phyloP scores from a whole-genome alignment of 2,329 filamentous ascomycete genomes.

The Aspergillus versicolor region DNA sequence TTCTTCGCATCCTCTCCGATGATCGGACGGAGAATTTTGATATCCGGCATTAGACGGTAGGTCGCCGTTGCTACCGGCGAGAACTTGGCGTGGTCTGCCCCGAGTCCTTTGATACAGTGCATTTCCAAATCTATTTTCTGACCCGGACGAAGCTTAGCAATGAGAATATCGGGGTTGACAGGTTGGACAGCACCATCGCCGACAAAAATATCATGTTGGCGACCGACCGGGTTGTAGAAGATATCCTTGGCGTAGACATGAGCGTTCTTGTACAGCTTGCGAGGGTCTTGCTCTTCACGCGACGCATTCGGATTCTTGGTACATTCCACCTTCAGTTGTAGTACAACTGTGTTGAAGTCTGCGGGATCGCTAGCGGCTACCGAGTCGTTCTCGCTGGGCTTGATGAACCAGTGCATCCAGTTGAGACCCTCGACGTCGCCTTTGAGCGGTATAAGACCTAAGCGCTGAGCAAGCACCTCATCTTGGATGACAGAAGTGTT shows the following conservation, averaged over 20 bases:
- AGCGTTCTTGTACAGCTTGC: slow-evolving; percentile 80
- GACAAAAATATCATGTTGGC: slow-evolving; percentile 66
- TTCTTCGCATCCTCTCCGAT: slow-evolving; percentile 83
- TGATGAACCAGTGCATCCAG: slow-evolving; percentile 79
- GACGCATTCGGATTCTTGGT: slow-evolving; percentile 72
- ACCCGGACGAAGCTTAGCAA: slow-evolving; percentile 89
- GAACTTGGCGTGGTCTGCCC: slow-evolving; percentile 94
- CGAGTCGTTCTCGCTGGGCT: slow-evolving; percentile 63
- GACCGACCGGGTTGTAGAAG: slow-evolving; percentile 71
- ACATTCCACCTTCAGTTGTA: slow-evolving; percentile 77
- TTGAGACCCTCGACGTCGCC: slow-evolving; percentile 75
- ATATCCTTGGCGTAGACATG: slow-evolving; percentile 80
- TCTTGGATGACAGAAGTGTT: slow-evolving; percentile 98
- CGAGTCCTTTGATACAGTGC: slow-evolving; percentile 94
- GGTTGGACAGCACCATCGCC: slow-evolving; percentile 69
- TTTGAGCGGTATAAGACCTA: slow-evolving; percentile 87
- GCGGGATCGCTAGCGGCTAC: slow-evolving; percentile 49
- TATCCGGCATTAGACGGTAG: slow-evolving; percentile 86
- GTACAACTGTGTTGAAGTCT: slow-evolving; percentile 84
- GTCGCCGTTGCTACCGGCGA: slow-evolving; percentile 93
- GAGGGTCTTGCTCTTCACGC: slow-evolving; percentile 73
- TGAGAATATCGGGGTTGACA: slow-evolving; percentile 86
- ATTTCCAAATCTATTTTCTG: slow-evolving; percentile 84
- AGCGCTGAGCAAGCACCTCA: slow-evolving; percentile 85
- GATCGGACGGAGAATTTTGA: slow-evolving; percentile 80